Evolutionary conservation across 192 early-diverging fungal species (phyloP).

Genomic region (Helicostylum pulchrum): DNA sequence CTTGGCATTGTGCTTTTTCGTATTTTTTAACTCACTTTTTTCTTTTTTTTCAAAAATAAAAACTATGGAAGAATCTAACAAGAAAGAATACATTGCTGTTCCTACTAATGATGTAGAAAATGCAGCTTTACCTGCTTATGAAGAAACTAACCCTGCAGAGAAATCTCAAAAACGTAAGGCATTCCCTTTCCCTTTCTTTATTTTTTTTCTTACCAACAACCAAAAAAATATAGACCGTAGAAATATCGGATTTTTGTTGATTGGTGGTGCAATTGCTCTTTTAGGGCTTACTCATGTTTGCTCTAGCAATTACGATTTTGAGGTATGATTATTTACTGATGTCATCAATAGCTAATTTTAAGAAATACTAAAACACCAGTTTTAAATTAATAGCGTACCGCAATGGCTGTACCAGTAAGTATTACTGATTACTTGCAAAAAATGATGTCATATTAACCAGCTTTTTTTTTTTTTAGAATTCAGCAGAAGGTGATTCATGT

Average conservation of each 20-base stretch:
- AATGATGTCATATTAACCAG: background rate
- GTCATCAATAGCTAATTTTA: too few relatives aligned
- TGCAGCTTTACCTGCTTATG: constrained; percentile 6
- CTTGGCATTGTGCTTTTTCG: background rate
- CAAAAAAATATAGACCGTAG: background rate
- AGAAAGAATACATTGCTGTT: constrained; percentile 6
- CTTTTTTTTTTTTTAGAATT: background rate
- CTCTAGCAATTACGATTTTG: background rate
- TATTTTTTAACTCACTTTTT: background rate
- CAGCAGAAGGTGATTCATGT: background rate
- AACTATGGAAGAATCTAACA: constrained; percentile 5
- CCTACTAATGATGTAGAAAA: constrained; percentile 2
- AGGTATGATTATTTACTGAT: too few relatives aligned
- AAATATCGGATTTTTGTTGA: background rate
- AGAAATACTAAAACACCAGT: too few relatives aligned
- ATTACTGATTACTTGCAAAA: background rate
- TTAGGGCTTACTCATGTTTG: constrained; percentile 1
- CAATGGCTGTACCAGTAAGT: background rate
- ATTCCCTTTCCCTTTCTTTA: background rate
- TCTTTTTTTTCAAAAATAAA: background rate
- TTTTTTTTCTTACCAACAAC: background rate
- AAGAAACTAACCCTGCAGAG: background rate
- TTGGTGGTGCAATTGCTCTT: constrained; percentile 11
- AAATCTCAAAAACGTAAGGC: background rate
- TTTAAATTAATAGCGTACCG: background rate